Evolutionary conservation across 106 monocot genomes (phyloP).

Genomic region (Acanthochlamys bracteata): DNA sequence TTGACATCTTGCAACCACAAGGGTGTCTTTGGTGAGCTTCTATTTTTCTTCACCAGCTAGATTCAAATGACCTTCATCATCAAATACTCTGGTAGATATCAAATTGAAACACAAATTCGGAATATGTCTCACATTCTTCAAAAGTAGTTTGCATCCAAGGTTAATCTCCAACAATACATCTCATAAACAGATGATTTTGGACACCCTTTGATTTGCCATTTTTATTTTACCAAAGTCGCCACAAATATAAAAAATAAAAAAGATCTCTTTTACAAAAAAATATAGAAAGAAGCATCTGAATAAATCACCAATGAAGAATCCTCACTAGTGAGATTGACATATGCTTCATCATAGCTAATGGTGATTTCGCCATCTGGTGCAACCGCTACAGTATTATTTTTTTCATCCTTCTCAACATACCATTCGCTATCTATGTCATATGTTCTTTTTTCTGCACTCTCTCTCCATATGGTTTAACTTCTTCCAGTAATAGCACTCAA

Average conservation of each 20-base stretch:
- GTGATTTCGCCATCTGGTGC: neutral
- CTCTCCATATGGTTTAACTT: neutral
- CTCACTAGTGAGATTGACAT: neutral
- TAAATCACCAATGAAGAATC: neutral
- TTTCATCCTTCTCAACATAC: neutral
- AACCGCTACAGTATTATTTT: neutral
- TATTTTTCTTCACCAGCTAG: neutral
- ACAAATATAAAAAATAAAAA: neutral
- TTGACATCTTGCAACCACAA: constrained; percentile 13
- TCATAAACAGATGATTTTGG: neutral
- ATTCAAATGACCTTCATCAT: constrained; percentile 4
- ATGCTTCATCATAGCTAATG: constrained; percentile 1
- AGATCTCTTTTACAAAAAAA: neutral
- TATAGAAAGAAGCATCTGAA: constrained; percentile 6
- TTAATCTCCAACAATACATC: constrained; percentile 1
- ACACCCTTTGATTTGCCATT: constrained; percentile 2
- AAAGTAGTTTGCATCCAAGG: neutral
- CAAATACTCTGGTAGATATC: neutral
- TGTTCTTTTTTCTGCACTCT: constrained; percentile 1
- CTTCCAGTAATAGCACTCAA: neutral
- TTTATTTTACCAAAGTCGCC: neutral
- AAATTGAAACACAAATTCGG: neutral
- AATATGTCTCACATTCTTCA: constrained; percentile 7
- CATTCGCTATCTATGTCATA: neutral
- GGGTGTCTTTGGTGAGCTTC: neutral